phyloP scores from a whole-genome alignment of 1,139 yeast genomes.

The Protomyces inundatus region DNA sequence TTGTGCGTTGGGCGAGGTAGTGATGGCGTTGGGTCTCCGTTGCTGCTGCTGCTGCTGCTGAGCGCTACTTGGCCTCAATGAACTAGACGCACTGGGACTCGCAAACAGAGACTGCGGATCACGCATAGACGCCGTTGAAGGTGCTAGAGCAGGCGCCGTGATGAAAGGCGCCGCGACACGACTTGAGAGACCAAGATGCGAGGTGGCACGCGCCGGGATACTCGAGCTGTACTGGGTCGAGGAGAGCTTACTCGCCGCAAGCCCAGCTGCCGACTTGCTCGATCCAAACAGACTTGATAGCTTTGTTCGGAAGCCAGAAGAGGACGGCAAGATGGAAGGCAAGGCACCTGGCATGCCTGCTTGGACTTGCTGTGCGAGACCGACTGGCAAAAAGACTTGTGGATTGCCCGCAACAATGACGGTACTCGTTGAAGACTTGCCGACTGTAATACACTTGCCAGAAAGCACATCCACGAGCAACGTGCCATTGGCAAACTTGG shows the following conservation, averaged over 20 bases:
- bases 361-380: conserved; percentile 11
- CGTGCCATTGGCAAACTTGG: conserved; percentile 16
- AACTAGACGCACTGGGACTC: not conserved
- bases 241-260: not conserved
- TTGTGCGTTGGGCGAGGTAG: too few species aligned
- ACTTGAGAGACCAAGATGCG: not conserved
- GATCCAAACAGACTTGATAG: conserved; percentile 17
- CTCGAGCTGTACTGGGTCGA: conserved; percentile 10
- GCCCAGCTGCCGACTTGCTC: conserved; percentile 5
- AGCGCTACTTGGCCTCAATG: not conserved
- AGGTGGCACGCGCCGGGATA: not conserved
- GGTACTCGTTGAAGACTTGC: conserved; percentile 9
- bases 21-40: not conserved
- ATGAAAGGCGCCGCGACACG: not conserved
- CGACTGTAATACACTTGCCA: conserved; percentile 13
- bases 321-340: not conserved
- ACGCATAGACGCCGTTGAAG: not conserved
- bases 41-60: not conserved
- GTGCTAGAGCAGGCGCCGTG: not conserved
- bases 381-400: conserved; percentile 11
- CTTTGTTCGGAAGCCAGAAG: conserved; percentile 8
- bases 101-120: not conserved
- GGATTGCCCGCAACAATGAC: conserved; percentile 3
- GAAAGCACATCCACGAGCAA: conserved; percentile 11
- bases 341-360: not conserved